These are phyloP conservation scores for Zostera marina DNA, from an alignment of 116 monocot genomes.

Conservation along the genomic window DNA sequence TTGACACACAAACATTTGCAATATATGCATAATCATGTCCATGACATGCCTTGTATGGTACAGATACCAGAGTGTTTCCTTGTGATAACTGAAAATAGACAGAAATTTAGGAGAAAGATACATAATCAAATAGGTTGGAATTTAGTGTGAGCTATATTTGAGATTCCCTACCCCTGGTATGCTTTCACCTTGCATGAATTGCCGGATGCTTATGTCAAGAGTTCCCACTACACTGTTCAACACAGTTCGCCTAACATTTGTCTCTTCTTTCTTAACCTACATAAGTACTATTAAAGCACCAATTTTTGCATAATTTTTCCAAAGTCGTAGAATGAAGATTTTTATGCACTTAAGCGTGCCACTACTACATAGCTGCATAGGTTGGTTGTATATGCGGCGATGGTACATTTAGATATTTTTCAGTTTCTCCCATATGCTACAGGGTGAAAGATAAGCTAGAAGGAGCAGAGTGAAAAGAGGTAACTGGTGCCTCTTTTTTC, in stretches of 20 bases:
- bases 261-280: constrained; percentile 42
- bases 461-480: too few relatives aligned
- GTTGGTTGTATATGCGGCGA: too few relatives aligned
- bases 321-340: too few relatives aligned
- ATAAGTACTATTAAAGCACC: not conserved
- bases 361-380: too few relatives aligned
- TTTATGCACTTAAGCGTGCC: too few relatives aligned
- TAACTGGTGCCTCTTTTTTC: too few relatives aligned
- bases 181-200: constrained; percentile 21
- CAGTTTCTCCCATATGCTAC: too few relatives aligned
- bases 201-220: constrained; percentile 33
- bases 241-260: constrained; percentile 26
- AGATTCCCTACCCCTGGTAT: constrained; percentile 23
- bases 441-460: too few relatives aligned
- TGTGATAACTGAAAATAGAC: constrained; percentile 11
- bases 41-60: constrained; percentile 6
- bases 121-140: not conserved
- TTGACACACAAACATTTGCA: constrained; percentile 33
- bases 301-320: not conserved
- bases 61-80: constrained; percentile 5
- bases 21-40: constrained; percentile 25
- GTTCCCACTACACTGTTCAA: constrained; percentile 40
- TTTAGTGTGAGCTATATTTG: not conserved
- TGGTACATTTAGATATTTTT: too few relatives aligned
- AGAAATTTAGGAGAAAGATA: not conserved